These are phyloP conservation scores for Paramecium primaurelia DNA, from an alignment of 73 alveolate genomes.

Conservation along the genomic window DNA sequence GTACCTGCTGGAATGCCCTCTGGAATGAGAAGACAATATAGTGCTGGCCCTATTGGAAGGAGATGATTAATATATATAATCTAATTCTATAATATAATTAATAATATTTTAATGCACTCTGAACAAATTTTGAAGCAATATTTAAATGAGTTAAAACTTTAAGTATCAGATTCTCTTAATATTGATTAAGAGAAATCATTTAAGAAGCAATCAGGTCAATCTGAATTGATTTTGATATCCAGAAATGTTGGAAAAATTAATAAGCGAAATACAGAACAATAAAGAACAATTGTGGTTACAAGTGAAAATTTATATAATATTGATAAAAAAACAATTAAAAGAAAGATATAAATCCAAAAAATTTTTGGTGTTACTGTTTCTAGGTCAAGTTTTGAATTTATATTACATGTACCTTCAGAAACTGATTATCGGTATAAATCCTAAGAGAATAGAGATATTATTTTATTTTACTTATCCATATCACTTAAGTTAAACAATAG, in stretches of 20 bases:
- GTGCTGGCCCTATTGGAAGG: constrained; percentile 11
- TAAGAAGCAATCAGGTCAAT: background rate
- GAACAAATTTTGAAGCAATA: background rate
- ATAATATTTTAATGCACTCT: background rate
- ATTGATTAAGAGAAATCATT: background rate
- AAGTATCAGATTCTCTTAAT: background rate
- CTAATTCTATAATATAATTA: background rate
- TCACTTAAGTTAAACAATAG: background rate
- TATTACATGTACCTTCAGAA: background rate
- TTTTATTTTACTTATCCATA: background rate
- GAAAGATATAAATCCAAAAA: background rate
- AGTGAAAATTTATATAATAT: background rate
- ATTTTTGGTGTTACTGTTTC: background rate
- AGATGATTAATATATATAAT: background rate
- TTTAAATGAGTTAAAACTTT: background rate
- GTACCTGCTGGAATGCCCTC: background rate
- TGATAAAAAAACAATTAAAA: background rate
- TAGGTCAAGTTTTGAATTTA: background rate
- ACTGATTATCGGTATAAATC: background rate
- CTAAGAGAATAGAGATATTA: background rate
- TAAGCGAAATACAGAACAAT: background rate
- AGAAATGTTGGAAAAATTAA: background rate
- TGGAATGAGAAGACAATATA: constrained; percentile 23
- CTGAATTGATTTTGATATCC: background rate
- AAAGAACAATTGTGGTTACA: background rate